phyloP scores from a whole-genome alignment of 2,329 filamentous ascomycete genomes.

The Pseudocercospora fijiensis region DNA sequence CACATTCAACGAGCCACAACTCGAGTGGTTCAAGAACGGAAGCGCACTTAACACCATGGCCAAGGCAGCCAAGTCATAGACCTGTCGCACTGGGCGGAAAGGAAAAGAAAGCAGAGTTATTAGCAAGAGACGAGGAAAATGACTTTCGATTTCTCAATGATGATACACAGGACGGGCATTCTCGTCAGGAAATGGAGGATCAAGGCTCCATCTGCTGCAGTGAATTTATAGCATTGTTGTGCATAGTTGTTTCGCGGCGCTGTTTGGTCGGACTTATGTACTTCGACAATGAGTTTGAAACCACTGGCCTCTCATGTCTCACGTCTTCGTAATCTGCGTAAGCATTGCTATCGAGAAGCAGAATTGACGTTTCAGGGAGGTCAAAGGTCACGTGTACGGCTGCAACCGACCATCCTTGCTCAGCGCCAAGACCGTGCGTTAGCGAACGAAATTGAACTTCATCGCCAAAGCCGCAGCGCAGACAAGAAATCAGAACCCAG shows the following conservation, averaged over 20 bases:
- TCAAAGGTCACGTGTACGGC: neutral
- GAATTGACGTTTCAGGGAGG: neutral
- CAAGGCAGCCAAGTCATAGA: slow-evolving; percentile 52
- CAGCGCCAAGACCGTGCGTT: neutral
- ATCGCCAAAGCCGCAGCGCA: neutral
- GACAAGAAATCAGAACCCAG: slow-evolving; percentile 9
- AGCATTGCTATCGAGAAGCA: neutral
- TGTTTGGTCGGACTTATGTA: slow-evolving; percentile 28
- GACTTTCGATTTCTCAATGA: slow-evolving; percentile 20
- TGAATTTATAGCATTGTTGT: slow-evolving; percentile 27
- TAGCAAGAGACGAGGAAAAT: slow-evolving; percentile 14
- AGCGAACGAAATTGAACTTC: slow-evolving; percentile 3
- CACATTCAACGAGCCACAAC: slow-evolving; percentile 97
- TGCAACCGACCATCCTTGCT: neutral
- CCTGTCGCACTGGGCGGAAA: slow-evolving; percentile 4
- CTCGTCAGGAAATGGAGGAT: slow-evolving; percentile 18
- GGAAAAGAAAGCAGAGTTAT: slow-evolving; percentile 11
- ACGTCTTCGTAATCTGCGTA: neutral
- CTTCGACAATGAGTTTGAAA: slow-evolving; percentile 25
- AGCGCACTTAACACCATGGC: slow-evolving; percentile 98
- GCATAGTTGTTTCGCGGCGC: slow-evolving; percentile 27
- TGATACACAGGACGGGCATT: slow-evolving; percentile 25
- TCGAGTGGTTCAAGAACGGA: slow-evolving; percentile 99
- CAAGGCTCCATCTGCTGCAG: slow-evolving; percentile 19
- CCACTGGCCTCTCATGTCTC: slow-evolving; percentile 3